phyloP scores from a whole-genome alignment of 108 stramenopile species.

The Bacterosira constricta region DNA sequence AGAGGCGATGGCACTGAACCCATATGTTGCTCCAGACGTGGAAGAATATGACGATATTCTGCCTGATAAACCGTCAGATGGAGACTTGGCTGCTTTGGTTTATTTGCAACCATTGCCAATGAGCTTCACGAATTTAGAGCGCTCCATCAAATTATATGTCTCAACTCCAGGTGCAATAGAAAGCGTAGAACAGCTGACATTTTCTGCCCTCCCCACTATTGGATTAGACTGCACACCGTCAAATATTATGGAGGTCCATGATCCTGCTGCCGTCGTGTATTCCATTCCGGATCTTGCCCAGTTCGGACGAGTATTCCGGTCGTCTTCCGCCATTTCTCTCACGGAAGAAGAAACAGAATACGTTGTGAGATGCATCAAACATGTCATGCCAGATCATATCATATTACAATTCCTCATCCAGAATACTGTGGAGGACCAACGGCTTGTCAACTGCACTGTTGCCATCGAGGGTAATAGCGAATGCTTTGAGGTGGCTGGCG shows the following conservation, averaged over 20 bases:
- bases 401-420: constrained; percentile 92
- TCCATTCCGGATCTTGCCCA: constrained; percentile 86
- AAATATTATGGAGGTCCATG: constrained; percentile 57
- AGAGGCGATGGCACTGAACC: constrained; percentile 64
- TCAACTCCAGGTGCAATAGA: constrained; percentile 63
- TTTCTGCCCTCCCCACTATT: constrained; percentile 76
- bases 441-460: constrained; percentile 83
- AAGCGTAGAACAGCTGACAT: constrained; percentile 61
- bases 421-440: constrained; percentile 95
- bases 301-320: constrained; percentile 84
- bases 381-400: constrained; percentile 87
- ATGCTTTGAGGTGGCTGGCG: constrained; percentile 60
- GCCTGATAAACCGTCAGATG: constrained; percentile 57
- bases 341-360: constrained; percentile 93
- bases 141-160: constrained; percentile 80
- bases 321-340: constrained; percentile 61
- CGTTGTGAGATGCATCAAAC: constrained; percentile 87
- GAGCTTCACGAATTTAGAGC: constrained; percentile 80
- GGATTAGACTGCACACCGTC: constrained; percentile 41
- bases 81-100: constrained; percentile 66
- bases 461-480: constrained; percentile 73
- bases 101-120: constrained; percentile 85
- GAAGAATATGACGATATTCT: constrained; percentile 56
- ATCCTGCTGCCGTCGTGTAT: constrained; percentile 82
- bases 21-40: constrained; percentile 57